phyloP scores from a whole-genome alignment of 768 basidiomycete species.

The Tremella mesenterica region DNA sequence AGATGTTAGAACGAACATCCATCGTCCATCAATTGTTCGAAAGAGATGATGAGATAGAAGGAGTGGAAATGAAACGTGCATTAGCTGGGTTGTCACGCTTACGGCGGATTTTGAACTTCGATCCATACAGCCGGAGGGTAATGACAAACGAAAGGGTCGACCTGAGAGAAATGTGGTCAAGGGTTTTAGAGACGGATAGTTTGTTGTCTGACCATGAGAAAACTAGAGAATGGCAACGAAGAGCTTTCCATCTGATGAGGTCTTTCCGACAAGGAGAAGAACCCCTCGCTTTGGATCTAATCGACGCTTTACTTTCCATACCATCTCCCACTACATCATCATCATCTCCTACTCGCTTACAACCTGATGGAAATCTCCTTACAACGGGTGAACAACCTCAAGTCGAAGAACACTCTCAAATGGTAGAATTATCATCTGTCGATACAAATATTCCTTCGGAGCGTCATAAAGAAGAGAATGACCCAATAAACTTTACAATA shows the following conservation, averaged over 20 bases:
- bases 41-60: too few species aligned
- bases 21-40: neutral
- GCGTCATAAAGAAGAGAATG: too few species aligned
- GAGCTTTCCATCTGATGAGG: constrained; percentile 4
- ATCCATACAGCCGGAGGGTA: too few species aligned
- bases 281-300: constrained; percentile 49
- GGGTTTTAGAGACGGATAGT: neutral
- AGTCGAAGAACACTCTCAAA: too few species aligned
- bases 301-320: constrained; percentile 29
- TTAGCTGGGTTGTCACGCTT: too few species aligned
- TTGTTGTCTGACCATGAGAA: constrained; percentile 2
- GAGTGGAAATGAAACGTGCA: too few species aligned
- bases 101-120: neutral
- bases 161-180: neutral
- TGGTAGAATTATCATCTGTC: too few species aligned
- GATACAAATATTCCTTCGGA: too few species aligned
- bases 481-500: constrained; percentile 23
- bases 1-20: neutral
- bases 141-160: too few species aligned
- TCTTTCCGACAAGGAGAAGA: constrained; percentile 64
- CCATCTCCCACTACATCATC: neutral
- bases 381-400: too few species aligned
- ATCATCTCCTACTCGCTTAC: constrained; percentile 3
- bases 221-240: constrained; percentile 6
- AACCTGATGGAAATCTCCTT: constrained; percentile 35